Evolutionary conservation across 164 flowering plant genomes (phyloP), one percentile per base, ranked within the genome.

Genomic region (Hamamelis virginiana): DNA sequence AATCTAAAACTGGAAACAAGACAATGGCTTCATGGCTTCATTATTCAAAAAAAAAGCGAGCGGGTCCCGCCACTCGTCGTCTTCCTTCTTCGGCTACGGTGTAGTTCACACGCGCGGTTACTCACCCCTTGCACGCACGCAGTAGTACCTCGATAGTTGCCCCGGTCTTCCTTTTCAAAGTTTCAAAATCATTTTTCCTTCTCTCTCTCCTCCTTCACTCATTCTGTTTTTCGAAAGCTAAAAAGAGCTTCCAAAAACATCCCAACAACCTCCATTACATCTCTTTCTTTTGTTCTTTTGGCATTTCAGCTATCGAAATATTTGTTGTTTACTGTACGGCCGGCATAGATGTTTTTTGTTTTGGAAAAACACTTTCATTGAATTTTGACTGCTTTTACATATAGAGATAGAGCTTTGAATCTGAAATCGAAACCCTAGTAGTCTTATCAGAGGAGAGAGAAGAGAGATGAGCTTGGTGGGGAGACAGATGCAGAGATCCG

Each of bases 401-500:
- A 53, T 23, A 19, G 10, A 53, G 12, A 53, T 25, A 53, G 58
- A 53, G 26, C 25, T 10, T 19, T 9, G 9, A 19, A 8, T n/a
- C n/a, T n/a, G n/a, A n/a, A n/a, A n/a, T 27, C 1, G 8, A 9
- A 59, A 59, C 22, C 63, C 22, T 59, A 59, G 27, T 28, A 38
- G 22, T 11, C 26, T 12, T 16, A 2, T 33, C 41, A 6, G 4
- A 26, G 62, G 51, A 28, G 48, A 57, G 4, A 44, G 25, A 69
- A 43, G 67, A 70, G 64, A 53, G 64, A 83, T 81, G 85, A 83
- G 76, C 51, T 80, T 57, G 26, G 69, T 81, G 8, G 90, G 92
- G 21, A 74, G 91, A 41, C 88, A 84, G 68, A 73, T 74, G 81
- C 76, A 72, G 63, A 74, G 85, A 74, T 76, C 82, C 2, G 65